Conservation (phyloP, 1,284 basidiomycete species). For the Cryptococcus sp. region DNA sequence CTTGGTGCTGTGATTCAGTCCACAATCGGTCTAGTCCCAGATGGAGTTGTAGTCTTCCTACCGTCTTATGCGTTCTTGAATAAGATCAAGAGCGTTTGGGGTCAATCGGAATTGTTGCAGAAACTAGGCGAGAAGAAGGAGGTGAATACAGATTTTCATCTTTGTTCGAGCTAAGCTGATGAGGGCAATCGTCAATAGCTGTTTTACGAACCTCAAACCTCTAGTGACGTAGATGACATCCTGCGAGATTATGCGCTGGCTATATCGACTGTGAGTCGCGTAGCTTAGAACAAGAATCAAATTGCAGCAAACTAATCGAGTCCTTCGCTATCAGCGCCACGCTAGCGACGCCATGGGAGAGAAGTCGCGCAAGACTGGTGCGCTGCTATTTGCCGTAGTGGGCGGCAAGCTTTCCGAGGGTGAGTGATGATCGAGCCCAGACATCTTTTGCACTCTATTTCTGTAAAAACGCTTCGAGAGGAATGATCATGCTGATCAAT, state of each 20-base stretch:
- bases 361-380: constrained; percentile 58
- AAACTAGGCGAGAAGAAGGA: constrained; percentile 73
- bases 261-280: constrained; percentile 46
- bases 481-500: neutral
- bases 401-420: constrained; percentile 95
- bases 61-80: constrained; percentile 88
- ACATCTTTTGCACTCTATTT: neutral
- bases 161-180: neutral
- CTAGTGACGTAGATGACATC: constrained; percentile 71
- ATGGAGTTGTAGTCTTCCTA: constrained; percentile 90
- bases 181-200: constrained; percentile 57
- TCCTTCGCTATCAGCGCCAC: constrained; percentile 12
- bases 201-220: constrained; percentile 84
- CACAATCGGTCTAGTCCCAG: constrained; percentile 73
- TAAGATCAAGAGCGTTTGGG: constrained; percentile 69
- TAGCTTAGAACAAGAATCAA: neutral
- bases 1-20: constrained; percentile 82
- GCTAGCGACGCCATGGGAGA: constrained; percentile 6
- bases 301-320: neutral
- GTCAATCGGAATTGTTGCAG: constrained; percentile 60
- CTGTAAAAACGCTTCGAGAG: neutral
- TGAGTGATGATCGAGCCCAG: constrained; percentile 10
- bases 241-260: constrained; percentile 74
- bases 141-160: constrained; percentile 43
- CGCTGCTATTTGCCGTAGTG: constrained; percentile 85